These are phyloP conservation scores for Gracilariopsis chorda DNA, from an alignment of 23 red algal genomes.

Conservation along the genomic window DNA sequence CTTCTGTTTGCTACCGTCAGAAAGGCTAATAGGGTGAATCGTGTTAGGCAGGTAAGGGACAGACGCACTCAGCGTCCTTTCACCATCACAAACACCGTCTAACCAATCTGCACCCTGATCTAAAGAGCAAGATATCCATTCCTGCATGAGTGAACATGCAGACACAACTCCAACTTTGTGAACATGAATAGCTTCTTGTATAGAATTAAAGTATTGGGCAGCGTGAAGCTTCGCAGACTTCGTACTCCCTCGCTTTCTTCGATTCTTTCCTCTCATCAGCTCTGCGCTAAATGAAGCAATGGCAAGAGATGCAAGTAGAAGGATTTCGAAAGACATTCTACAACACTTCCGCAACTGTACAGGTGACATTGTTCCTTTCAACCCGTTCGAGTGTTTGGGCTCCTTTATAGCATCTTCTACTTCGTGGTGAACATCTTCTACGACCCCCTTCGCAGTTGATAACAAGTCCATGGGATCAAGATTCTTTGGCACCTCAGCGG, in stretches of 20 bases:
- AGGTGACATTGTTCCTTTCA: constrained; percentile 15
- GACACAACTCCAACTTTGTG: constrained; percentile 35
- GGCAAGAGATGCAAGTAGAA: constrained; percentile 7
- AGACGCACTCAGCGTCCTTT: neutral
- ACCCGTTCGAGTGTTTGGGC: neutral
- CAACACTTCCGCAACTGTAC: constrained; percentile 25
- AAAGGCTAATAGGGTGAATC: constrained; percentile 19
- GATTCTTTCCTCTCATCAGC: constrained; percentile 39
- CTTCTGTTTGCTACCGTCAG: neutral
- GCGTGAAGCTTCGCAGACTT: neutral
- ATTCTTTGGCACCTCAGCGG: neutral
- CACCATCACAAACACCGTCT: neutral
- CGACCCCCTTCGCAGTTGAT: neutral
- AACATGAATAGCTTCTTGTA: constrained; percentile 9
- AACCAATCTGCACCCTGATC: constrained; percentile 49
- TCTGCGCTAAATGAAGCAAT: constrained; percentile 50
- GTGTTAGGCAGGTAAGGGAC: constrained; percentile 8
- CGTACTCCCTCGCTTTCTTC: neutral
- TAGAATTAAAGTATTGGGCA: neutral
- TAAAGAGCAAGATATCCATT: constrained; percentile 38
- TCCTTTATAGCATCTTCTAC: neutral
- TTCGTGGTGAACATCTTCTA: neutral
- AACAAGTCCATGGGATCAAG: neutral
- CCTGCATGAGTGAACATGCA: constrained; percentile 34
- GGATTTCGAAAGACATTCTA: constrained; percentile 30